Evolutionary conservation across 768 basidiomycete genomes (phyloP), one percentile per base, ranked within the genome.

Genomic region (Boletus rufocinnamomeus): DNA sequence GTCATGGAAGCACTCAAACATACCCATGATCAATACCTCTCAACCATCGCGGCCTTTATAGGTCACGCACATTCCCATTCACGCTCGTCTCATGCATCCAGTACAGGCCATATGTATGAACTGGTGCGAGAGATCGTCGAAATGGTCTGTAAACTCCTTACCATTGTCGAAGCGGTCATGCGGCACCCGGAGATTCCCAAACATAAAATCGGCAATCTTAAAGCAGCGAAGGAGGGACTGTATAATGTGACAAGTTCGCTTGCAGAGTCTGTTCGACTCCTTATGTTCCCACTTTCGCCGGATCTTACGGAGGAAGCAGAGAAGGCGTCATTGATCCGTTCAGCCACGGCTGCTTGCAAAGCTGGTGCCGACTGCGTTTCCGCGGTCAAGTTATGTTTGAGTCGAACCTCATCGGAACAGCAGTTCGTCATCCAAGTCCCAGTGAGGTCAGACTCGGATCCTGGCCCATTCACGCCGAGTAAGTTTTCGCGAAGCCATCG

Each of bases 41-140:
- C 93, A 6, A 91, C 93, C 21, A 93, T 97, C 68, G 95, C 97
- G 23, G 96, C 95, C 7, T 95, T 99, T 72, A 97, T 99, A 66
- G 96, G 95, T 1, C 95, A 98, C 69, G 91, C 94, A 2, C 96
- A 98, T 67, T 91, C 92, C 17, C 92, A 98, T 78, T 88, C 91
- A 23, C 87, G 92, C 46, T 80, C 84, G 41, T 92, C 92, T 30
- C 95, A 98, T 73, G 93, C 96, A 0, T 92, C 93, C 6, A 93
- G 89, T 59, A 95, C 94, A 17, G 95, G 93, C 1, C 90, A 94
- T 64, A 81, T 98, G 73, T 95, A 97, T 69, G 95, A 98, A 64
- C 84, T 98, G 53, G 93, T 95, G n/a, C 85, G 89, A 52, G 93
- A 96, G 75, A 90, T 95, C 48, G 91, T 98, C 52, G 94, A 96